Base-by-base conservation (phyloP, 208 protist genomes). In the Zelonia costaricensis region DNA sequence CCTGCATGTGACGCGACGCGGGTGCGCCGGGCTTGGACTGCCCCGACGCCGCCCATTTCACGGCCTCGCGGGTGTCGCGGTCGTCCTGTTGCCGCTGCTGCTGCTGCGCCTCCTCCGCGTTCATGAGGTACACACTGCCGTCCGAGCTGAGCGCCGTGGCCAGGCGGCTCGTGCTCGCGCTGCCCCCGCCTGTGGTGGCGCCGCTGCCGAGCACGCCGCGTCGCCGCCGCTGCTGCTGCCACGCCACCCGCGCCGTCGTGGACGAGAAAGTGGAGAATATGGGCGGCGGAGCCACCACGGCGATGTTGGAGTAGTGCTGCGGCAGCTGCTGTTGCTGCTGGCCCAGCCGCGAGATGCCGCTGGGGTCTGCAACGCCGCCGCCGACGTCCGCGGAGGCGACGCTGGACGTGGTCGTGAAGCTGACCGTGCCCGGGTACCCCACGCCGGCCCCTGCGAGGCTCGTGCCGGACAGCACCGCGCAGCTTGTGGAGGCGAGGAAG, bases 231-330 rank as follows among this genome's bases (percentile, higher is more conserved):
- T 51, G 66, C 10, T 55, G 30, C 66, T 47, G 36, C 66, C 66
- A 72, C 39, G 28, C 28, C 48, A 45, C 64, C 9, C 64, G 64
- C 22, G 47, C 64, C 4, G 28, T 31, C 22, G 27, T 23, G 18
- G 38, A 40, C n/a, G 38, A 13, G 25, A 60, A 60, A 31, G 57
- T 35, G 15, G 51, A 53, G 12, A 65, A 55, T n/a, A 40, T 18
- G 15, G 57, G 66, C 35, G 58, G 35, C 16, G 66, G 66, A 10
- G 66, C 58, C 0, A 65, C 57, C 2, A 65, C 57, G 16, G 66
- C 57, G 18, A 58, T 18, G 57, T 40, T 59, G 7, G 31, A 23
- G 27, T 38, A 30, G 33, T 61, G 57, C 16, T 47, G 57, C n/a
- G 23, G 4, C 42, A 1, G 25, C 33, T 22, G 55, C 31, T 53